Evolutionary conservation across 2,329 filamentous ascomycete genomes (phyloP), one percentile per base, ranked within the genome.

Genomic region (Penicillium sp.): DNA sequence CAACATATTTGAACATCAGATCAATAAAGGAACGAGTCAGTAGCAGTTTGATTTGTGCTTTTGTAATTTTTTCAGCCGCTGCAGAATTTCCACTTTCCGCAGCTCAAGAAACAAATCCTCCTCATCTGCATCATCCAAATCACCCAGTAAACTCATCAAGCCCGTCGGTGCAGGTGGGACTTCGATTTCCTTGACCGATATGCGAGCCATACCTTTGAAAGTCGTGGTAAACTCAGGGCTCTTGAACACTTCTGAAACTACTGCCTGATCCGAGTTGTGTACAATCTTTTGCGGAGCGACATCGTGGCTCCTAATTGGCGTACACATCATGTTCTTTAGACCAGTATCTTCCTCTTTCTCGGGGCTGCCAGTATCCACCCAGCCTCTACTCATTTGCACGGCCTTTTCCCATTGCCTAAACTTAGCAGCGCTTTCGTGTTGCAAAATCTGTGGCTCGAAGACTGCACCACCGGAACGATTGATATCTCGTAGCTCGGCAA

Each of bases 341-440:
- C 30, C 23, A 38, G 42, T 14, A 5, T 26, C 40, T 6, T 50
- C 41, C 4, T 45, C 44, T 18, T 53, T 7, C 30, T 18, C 23
- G 8, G 50, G 4, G 3, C 26, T 29, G 16, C 50, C 53, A 19
- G 60, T 53, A 9, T 61, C 60, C 34, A 69, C 49, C 89, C 89
- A 91, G 8, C 88, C 88, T 65, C 78, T 82, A 67, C 84, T 86
- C 87, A 91, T 91, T 62, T 84, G 74, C 9, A 92, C 89, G 0
- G 89, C 89, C 69, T 86, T 84, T 63, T 85, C 81, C 89, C 89
- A 92, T 57, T 83, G 80, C 57, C 76, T 77, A 61, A 89, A 90
- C 70, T 85, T 82, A 62, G 77, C 77, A 27, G 74, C 72, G 44
- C 84, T 82, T 58, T 84, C 79, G 57, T 82, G 76, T 0, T 39